Percentiles rank a stretch among this genome's conserved stretches.
These are phyloP conservation scores for Cruciata laevipes DNA, from an alignment of 257 asterid species.

Conservation along the genomic window DNA sequence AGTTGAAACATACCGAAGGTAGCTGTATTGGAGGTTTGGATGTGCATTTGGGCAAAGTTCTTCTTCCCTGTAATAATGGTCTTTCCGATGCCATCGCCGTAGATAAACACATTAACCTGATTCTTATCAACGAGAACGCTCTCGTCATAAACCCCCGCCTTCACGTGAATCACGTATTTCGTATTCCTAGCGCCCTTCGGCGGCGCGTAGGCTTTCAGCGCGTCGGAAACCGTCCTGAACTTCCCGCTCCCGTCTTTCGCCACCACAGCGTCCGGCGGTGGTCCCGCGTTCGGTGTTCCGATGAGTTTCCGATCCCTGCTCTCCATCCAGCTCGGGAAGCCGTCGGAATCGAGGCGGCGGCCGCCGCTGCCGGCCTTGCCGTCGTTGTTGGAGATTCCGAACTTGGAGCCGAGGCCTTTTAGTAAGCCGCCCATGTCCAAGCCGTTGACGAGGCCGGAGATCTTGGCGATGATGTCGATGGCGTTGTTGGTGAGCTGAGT, in stretches of 20 bases:
- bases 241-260: conserved; percentile 66
- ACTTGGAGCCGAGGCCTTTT: not conserved
- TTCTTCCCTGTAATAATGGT: conserved; percentile 46
- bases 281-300: not conserved
- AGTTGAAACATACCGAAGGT: conserved; percentile 34
- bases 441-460: not conserved
- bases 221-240: conserved; percentile 38
- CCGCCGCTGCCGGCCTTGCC: conserved; percentile 8
- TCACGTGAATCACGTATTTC: conserved; percentile 50
- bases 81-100: conserved; percentile 70
- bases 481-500: not conserved
- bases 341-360: conserved; percentile 27
- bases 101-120: conserved; percentile 46
- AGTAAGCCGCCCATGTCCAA: not conserved
- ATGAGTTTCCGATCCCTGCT: conserved; percentile 52
- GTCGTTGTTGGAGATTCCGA: not conserved
- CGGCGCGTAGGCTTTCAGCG: conserved; percentile 45
- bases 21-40: conserved; percentile 47
- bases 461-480: not conserved
- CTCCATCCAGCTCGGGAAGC: conserved; percentile 50
- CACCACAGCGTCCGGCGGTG: conserved; percentile 45
- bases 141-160: conserved; percentile 61
- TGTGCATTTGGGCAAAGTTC: conserved; percentile 19
- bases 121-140: conserved; percentile 39
- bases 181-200: conserved; percentile 24